Evolutionary conservation across 192 early-diverging fungal genomes (phyloP).

Genomic region (Coemansia pectinata): DNA sequence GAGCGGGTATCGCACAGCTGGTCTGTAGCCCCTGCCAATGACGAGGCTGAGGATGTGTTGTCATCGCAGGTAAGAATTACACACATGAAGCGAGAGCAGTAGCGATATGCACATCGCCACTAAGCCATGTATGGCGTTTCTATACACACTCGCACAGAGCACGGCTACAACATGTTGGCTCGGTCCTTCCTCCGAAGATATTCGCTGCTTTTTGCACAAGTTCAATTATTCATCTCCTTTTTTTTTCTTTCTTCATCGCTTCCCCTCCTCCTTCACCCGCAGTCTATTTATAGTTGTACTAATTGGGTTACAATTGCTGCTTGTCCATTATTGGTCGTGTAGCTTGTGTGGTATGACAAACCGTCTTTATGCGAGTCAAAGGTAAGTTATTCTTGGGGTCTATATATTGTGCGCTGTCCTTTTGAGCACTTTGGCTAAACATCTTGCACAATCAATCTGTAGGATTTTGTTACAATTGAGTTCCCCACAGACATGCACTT

Average conservation of each 20-base stretch:
- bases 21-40: not conserved
- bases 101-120: not conserved
- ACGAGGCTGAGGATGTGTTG: not conserved
- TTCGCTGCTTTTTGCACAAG: not conserved
- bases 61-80: not conserved
- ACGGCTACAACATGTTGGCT: not conserved
- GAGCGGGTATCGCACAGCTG: slow-evolving; percentile 2
- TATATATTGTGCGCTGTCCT: not conserved
- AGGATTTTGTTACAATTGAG: slow-evolving; percentile 21
- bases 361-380: slow-evolving; percentile 14
- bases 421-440: not conserved
- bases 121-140: not conserved
- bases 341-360: slow-evolving; percentile 14
- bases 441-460: not conserved
- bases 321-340: not conserved
- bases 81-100: not conserved
- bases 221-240: not conserved
- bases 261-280: not conserved
- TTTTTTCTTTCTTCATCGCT: slow-evolving; percentile 3
- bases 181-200: not conserved
- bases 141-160: not conserved
- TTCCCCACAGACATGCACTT: slow-evolving; percentile 29
- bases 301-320: not conserved
- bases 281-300: not conserved
- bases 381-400: slow-evolving; percentile 5